These are phyloP conservation scores for Aspergillus puulaauensis DNA, from an alignment of 2,329 filamentous ascomycete species.

Conservation along the genomic window DNA sequence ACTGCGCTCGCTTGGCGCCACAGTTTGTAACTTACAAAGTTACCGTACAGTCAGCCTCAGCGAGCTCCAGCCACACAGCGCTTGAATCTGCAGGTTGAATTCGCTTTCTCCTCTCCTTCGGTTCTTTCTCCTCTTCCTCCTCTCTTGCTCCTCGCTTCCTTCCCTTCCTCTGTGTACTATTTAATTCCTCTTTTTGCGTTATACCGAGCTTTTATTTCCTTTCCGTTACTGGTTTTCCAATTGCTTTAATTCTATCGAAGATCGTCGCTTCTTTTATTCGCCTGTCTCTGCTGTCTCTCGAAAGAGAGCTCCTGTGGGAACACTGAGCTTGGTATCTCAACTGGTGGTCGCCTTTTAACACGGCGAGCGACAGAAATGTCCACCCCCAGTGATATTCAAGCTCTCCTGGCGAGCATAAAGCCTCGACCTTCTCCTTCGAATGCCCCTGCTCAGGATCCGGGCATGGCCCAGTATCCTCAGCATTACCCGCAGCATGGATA, in stretches of 20 bases:
- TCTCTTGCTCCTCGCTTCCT: slow-evolving; percentile 16
- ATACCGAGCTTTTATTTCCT: background rate
- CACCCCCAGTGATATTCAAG: slow-evolving; percentile 47
- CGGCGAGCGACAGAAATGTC: slow-evolving; percentile 48
- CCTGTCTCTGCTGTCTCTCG: slow-evolving; percentile 23
- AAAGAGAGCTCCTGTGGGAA: slow-evolving; percentile 34
- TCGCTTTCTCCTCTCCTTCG: slow-evolving; percentile 16
- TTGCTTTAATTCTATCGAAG: slow-evolving; percentile 1
- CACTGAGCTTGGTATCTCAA: slow-evolving; percentile 25
- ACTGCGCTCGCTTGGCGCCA: background rate
- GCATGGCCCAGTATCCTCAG: slow-evolving; percentile 26
- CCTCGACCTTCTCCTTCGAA: slow-evolving; percentile 38
- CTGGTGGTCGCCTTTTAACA: slow-evolving; percentile 28
- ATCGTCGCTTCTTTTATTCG: slow-evolving; percentile 9
- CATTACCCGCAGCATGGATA: slow-evolving; percentile 31
- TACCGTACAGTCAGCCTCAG: slow-evolving; percentile 4
- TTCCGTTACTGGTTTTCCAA: slow-evolving; percentile 12
- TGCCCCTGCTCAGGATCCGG: slow-evolving; percentile 30
- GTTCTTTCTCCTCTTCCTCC: slow-evolving; percentile 6
- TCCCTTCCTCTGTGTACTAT: slow-evolving; percentile 17
- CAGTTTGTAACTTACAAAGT: background rate
- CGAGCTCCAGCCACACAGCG: slow-evolving; percentile 18
- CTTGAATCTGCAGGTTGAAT: slow-evolving; percentile 22
- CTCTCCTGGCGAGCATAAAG: slow-evolving; percentile 47
- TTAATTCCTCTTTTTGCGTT: slow-evolving; percentile 1